Evolutionary conservation across 2,329 filamentous ascomycete species (phyloP).

Genomic region (Coniella lustricola): DNA sequence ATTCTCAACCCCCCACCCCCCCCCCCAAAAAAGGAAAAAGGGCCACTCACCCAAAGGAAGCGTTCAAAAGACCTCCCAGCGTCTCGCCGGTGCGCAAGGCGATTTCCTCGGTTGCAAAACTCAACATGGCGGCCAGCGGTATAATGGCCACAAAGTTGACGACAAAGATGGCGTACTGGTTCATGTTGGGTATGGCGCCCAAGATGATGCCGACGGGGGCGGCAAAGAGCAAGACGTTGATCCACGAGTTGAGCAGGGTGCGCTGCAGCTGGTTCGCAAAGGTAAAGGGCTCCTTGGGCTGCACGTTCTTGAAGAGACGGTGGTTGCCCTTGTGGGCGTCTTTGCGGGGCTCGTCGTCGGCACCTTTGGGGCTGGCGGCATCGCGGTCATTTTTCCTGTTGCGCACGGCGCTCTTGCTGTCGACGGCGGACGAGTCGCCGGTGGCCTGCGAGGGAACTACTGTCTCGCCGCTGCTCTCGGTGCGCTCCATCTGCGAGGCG

Average conservation of each 20-base stretch:
- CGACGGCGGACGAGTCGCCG: not conserved
- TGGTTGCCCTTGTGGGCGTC: conserved; percentile 33
- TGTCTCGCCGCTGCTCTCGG: conserved; percentile 19
- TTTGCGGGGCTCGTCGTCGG: conserved; percentile 18
- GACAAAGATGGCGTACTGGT: conserved; percentile 64
- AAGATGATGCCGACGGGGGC: conserved; percentile 75
- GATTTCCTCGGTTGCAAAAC: conserved; percentile 86
- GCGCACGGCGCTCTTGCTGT: conserved; percentile 12
- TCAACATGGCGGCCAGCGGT: conserved; percentile 77
- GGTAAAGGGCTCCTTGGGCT: conserved; percentile 51
- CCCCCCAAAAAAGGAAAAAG: no score
- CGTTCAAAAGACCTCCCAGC: conserved; percentile 81
- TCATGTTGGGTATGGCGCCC: conserved; percentile 51
- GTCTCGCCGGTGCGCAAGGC: conserved; percentile 76
- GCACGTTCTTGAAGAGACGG: conserved; percentile 37
- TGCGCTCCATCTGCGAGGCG: conserved; percentile 21
- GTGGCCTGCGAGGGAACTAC: conserved; percentile 7
- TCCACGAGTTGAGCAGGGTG: conserved; percentile 74
- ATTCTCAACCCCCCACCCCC: no score
- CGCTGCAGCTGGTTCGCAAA: conserved; percentile 61
- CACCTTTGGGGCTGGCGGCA: conserved; percentile 16
- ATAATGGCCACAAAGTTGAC: conserved; percentile 93
- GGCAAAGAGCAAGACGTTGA: conserved; percentile 73
- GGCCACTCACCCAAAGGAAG: conserved; percentile 66
- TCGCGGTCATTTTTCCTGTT: conserved; percentile 18